phyloP scores from a whole-genome alignment of 106 monocot genomes.

The Agapanthus africanus region DNA sequence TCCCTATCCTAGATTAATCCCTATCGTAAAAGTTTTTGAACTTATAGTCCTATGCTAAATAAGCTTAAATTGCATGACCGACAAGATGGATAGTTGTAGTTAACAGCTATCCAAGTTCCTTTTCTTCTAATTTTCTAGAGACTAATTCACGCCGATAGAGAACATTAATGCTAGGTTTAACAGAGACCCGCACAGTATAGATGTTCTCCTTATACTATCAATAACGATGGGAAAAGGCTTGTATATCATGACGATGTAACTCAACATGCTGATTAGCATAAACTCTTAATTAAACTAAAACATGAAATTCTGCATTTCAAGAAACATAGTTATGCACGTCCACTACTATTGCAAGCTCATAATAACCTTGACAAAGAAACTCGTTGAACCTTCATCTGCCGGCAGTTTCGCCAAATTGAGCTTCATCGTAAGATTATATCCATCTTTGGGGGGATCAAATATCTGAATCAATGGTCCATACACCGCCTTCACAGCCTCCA shows the following conservation, averaged over 20 bases:
- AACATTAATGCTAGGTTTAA: too few relatives aligned
- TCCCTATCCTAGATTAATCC: not conserved
- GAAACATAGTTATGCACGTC: not conserved
- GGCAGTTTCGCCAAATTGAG: constrained; percentile 82
- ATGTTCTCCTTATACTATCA: too few relatives aligned
- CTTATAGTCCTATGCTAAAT: not conserved
- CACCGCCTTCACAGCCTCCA: constrained; percentile 84
- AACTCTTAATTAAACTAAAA: not conserved
- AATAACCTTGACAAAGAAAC: constrained; percentile 79
- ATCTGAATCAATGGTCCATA: constrained; percentile 74
- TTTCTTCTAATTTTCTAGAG: too few relatives aligned
- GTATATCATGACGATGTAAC: not conserved
- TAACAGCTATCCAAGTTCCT: too few relatives aligned
- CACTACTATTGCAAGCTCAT: constrained; percentile 10
- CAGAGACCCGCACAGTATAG: too few relatives aligned
- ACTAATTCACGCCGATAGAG: too few relatives aligned
- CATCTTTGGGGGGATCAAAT: constrained; percentile 96
- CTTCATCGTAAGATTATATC: constrained; percentile 94
- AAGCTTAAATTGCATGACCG: not conserved
- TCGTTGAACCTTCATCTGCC: constrained; percentile 85
- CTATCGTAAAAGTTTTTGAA: not conserved
- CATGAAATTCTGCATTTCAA: not conserved
- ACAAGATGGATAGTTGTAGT: too few relatives aligned
- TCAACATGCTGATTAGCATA: not conserved
- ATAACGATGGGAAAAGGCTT: not conserved